Evolutionary conservation across 1,284 basidiomycete species (phyloP).

Genomic region (Pseudozyma tsukubaensis): DNA sequence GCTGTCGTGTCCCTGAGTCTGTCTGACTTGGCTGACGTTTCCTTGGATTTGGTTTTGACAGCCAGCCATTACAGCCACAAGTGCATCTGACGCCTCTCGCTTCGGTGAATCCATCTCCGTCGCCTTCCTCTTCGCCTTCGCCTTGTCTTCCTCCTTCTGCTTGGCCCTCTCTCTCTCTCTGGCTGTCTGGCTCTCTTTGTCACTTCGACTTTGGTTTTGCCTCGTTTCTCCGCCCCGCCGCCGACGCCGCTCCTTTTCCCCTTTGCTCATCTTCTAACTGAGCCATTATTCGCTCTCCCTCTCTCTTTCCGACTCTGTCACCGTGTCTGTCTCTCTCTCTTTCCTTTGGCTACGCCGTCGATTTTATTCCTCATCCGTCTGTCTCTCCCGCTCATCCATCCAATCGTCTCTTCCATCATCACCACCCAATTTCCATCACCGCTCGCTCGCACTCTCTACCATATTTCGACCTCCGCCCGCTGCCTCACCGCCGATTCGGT

Average conservation of each 20-base stretch:
- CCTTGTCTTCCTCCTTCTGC: neutral
- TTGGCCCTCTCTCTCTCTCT: neutral
- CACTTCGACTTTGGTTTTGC: neutral
- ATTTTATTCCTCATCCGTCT: constrained; percentile 1
- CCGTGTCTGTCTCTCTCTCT: constrained; percentile 9
- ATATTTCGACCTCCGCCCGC: constrained; percentile 27
- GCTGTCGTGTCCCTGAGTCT: too few relatives aligned
- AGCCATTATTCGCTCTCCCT: constrained; percentile 1
- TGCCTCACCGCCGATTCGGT: constrained; percentile 26
- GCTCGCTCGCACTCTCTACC: neutral
- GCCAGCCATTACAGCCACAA: too few relatives aligned
- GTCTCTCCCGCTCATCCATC: neutral
- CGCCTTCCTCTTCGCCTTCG: neutral
- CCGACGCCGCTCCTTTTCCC: neutral
- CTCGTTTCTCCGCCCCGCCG: constrained; percentile 14
- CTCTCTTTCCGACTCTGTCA: neutral
- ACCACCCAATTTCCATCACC: constrained; percentile 29
- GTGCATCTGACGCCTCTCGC: too few relatives aligned
- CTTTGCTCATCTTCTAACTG: neutral
- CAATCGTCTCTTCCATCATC: constrained; percentile 2
- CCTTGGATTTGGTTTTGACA: too few relatives aligned
- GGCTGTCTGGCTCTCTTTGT: neutral
- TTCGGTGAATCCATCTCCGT: too few relatives aligned
- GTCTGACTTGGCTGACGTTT: too few relatives aligned
- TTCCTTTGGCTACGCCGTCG: neutral